Conservation (phyloP, 2,329 filamentous ascomycete species). For the Calonectria naviculata region DNA sequence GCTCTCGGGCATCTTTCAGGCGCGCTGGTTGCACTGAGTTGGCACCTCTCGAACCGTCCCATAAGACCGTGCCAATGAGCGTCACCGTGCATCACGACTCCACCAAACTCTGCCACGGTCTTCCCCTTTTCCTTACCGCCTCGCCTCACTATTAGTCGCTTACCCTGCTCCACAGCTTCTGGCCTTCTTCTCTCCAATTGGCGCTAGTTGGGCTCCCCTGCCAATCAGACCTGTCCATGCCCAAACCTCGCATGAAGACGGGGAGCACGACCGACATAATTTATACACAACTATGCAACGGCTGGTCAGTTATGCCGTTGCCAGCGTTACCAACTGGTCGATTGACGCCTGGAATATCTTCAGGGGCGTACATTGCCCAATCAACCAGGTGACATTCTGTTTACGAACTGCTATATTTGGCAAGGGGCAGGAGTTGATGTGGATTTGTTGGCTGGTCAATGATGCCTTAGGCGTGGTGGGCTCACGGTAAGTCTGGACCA, state of each 20-base stretch:
- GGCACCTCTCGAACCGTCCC: constrained; percentile 3
- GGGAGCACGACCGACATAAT: background rate
- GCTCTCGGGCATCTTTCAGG: background rate
- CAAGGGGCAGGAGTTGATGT: background rate
- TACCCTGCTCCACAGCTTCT: background rate
- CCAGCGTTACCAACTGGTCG: background rate
- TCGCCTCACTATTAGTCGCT: background rate
- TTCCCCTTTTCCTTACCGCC: background rate
- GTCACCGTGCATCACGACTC: background rate
- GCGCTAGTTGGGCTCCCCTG: background rate
- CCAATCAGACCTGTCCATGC: background rate
- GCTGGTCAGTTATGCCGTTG: background rate
- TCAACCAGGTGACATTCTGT: background rate
- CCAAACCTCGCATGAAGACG: background rate
- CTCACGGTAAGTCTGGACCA: background rate
- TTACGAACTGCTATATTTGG: background rate
- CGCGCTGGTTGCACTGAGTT: background rate
- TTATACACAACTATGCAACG: background rate
- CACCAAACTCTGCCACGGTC: background rate
- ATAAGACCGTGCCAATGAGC: constrained; percentile 1
- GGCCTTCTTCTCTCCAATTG: background rate
- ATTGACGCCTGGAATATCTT: background rate
- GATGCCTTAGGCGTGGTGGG: background rate
- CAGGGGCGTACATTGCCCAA: background rate
- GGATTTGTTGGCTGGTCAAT: background rate